Percentiles rank a stretch among this genome's conserved stretches.
These are phyloP conservation scores for Fusarium nisikadoi DNA, from an alignment of 2,329 filamentous ascomycete species.

Conservation along the genomic window DNA sequence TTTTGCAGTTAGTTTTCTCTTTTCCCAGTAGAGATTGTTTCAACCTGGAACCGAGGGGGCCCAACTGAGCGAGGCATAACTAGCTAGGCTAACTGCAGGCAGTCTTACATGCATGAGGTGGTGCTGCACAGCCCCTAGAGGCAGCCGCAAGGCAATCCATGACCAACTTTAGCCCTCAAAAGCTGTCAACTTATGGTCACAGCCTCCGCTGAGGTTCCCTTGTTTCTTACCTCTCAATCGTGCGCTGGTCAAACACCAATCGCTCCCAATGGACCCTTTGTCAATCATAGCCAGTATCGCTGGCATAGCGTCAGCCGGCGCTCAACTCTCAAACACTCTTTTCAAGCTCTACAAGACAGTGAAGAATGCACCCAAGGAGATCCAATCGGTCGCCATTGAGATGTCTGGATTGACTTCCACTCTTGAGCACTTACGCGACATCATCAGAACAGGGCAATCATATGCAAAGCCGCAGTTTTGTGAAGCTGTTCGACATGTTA, in stretches of 20 bases:
- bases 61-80: neutral
- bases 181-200: neutral
- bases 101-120: neutral
- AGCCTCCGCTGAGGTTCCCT: neutral
- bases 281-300: slow-evolving; percentile 30
- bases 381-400: slow-evolving; percentile 6
- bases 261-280: slow-evolving; percentile 17
- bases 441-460: neutral
- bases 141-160: slow-evolving; percentile 14
- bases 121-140: slow-evolving; percentile 14
- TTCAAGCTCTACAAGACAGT: slow-evolving; percentile 14
- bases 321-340: slow-evolving; percentile 13
- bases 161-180: neutral
- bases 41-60: neutral
- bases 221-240: neutral
- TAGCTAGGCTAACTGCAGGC: neutral
- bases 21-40: neutral
- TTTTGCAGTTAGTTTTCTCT: neutral
- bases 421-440: slow-evolving; percentile 19
- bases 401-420: slow-evolving; percentile 9
- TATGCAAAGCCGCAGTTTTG: slow-evolving; percentile 8
- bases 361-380: slow-evolving; percentile 11
- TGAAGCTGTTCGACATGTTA: neutral
- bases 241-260: accelerated
- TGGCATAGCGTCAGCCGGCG: slow-evolving; percentile 27